These are phyloP conservation scores for Coemansia sp. DNA, from an alignment of 192 early-diverging fungal genomes.

Conservation along the genomic window DNA sequence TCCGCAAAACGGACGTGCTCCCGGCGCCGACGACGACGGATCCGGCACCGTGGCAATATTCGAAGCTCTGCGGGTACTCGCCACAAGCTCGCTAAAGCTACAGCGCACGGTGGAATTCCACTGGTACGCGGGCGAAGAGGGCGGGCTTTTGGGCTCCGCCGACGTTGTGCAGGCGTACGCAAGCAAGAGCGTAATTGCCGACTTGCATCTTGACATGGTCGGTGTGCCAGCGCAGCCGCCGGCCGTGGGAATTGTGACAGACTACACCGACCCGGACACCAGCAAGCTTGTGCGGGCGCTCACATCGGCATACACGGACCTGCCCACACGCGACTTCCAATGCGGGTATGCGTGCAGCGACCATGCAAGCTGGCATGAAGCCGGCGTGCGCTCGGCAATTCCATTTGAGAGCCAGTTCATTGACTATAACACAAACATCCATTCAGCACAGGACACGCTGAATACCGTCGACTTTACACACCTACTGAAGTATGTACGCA, in stretches of 20 bases:
- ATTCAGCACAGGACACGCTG: conserved; percentile 66
- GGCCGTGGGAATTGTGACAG: conserved; percentile 73
- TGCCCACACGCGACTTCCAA: conserved; percentile 9
- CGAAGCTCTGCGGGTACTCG: conserved; percentile 76
- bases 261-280: conserved; percentile 61
- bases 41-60: conserved; percentile 87
- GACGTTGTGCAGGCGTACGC: conserved; percentile 66
- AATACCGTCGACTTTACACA: conserved; percentile 60
- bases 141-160: conserved; percentile 82
- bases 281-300: conserved; percentile 19
- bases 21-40: conserved; percentile 87
- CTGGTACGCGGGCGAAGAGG: conserved; percentile 91
- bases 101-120: conserved; percentile 88
- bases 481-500: conserved; percentile 72
- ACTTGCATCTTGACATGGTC: conserved; percentile 90
- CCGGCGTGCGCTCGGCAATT: conserved; percentile 75
- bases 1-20: conserved; percentile 69
- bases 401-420: conserved; percentile 63
- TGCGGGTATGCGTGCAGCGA: conserved; percentile 63
- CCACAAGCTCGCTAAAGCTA: conserved; percentile 65
- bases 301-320: conserved; percentile 17
- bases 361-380: conserved; percentile 83
- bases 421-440: conserved; percentile 69
- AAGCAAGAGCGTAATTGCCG: conserved; percentile 55
- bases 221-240: conserved; percentile 65